phyloP scores from a whole-genome alignment of 1,284 basidiomycete species.

The Rhodotorula sp. region DNA sequence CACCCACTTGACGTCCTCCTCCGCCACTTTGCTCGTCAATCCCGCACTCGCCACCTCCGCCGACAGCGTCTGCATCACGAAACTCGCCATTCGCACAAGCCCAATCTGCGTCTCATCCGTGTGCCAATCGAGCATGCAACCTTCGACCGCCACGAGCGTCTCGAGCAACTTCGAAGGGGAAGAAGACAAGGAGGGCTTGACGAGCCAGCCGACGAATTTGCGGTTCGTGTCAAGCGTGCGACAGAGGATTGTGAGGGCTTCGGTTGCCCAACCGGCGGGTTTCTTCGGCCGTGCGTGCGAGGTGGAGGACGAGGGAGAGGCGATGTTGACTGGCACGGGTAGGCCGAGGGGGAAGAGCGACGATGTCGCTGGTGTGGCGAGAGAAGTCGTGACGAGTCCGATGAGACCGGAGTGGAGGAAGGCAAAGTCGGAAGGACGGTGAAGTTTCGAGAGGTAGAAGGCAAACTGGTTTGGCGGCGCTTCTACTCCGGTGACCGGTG shows the following conservation, averaged over 20 bases:
- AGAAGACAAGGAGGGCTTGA: neutral
- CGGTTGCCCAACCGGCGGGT: slow-evolving; percentile 4
- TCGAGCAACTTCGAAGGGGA: slow-evolving; percentile 52
- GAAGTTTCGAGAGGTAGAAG: slow-evolving; percentile 84
- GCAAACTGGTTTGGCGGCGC: slow-evolving; percentile 78
- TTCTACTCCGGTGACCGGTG: neutral
- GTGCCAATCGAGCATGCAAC: slow-evolving; percentile 78
- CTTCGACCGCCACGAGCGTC: slow-evolving; percentile 73
- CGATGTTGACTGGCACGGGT: neutral
- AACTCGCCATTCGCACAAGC: slow-evolving; percentile 80
- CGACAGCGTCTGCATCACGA: slow-evolving; percentile 86
- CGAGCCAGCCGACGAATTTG: slow-evolving; percentile 17
- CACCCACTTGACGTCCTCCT: slow-evolving; percentile 54
- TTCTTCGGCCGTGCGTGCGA: neutral
- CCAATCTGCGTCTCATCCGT: slow-evolving; percentile 91
- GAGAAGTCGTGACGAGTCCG: slow-evolving; percentile 69
- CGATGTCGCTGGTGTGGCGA: neutral
- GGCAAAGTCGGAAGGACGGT: slow-evolving; percentile 79
- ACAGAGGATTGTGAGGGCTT: slow-evolving; percentile 72
- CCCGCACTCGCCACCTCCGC: neutral
- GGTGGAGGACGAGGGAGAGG: neutral
- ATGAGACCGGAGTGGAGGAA: slow-evolving; percentile 75
- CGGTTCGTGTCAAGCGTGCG: slow-evolving; percentile 66
- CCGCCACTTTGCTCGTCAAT: too few relatives aligned
- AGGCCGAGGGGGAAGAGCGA: neutral